phyloP scores from a whole-genome alignment of 805 yeast species.

The Myxozyma nipponensis region DNA sequence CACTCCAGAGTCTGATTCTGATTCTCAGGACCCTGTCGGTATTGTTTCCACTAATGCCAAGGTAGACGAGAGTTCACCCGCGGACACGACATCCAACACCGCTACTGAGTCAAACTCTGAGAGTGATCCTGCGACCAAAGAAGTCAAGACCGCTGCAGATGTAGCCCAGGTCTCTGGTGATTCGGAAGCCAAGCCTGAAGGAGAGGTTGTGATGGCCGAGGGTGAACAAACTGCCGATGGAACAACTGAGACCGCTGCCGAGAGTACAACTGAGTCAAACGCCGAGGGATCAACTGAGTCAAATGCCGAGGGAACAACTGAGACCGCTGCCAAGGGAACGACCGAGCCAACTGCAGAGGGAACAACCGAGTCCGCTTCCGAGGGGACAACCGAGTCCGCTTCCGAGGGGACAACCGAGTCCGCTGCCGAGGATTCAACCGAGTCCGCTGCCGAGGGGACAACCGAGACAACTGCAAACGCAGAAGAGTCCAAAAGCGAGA shows the following conservation, averaged over 20 bases:
- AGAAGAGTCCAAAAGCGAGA: neutral
- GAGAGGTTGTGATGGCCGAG: neutral
- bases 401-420: neutral
- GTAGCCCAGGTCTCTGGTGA: neutral
- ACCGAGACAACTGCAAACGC: neutral
- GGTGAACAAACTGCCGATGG: neutral
- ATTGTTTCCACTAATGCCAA: neutral
- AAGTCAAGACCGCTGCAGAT: constrained; percentile 1
- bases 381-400: constrained; percentile 1
- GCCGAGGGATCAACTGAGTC: constrained; percentile 1
- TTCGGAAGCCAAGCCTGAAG: neutral
- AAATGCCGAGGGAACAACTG: neutral
- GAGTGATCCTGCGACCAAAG: neutral
- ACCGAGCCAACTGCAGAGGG: constrained; percentile 1
- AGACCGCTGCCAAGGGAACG: neutral
- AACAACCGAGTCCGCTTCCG: neutral
- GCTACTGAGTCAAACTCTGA: too few relatives aligned
- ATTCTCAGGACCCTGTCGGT: too few relatives aligned
- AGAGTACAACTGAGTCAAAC: neutral
- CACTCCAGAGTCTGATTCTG: too few relatives aligned
- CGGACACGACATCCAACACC: too few relatives aligned
- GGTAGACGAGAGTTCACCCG: too few relatives aligned
- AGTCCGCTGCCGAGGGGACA: neutral
- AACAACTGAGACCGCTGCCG: constrained; percentile 1
- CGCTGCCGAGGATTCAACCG: neutral